Evolutionary conservation across 2,329 filamentous ascomycete genomes (phyloP), one percentile per base, ranked within the genome.

Genomic region (Phyllosticta capitalensis): DNA sequence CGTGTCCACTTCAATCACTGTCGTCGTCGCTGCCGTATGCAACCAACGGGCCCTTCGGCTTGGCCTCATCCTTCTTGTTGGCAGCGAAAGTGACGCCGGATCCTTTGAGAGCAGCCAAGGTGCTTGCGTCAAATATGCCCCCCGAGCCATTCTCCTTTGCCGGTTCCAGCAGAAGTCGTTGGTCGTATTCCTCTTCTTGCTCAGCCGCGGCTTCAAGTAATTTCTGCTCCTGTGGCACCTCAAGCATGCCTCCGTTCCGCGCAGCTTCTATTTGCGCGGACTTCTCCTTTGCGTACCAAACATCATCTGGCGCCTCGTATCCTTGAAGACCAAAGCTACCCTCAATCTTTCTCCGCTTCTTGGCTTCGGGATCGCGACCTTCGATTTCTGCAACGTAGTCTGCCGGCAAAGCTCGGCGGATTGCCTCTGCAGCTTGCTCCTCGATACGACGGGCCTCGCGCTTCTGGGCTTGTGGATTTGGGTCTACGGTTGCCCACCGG

Each of bases 341-440:
- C 72, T 96, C 90, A 24, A 96, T 85, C 75, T 90, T 95, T 73
- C 92, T 84, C 67, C 92, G 81, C 77, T 96, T 97, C 69, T 86
- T 82, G 49, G 91, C 88, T 66, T 92, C 90, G 0, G 89, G 89
- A 65, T 96, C 90, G 55, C 89, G 84, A 17, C 94, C 94, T 72
- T 99, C 94, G 54, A 99, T 86, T 77, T 99, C 91, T 0, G 91
- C 90, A 0, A 99, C 86, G 64, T 94, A 97, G 26, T 91, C 90
- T 0, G 88, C 90, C 0, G 94, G 94, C 4, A 99, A 77, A 0
- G 94, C 92, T 64, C 88, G 81, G 19, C 94, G 80, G 60, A 99
- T 90, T 1, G 94, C 95, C 68, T 96, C 94, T 0, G 94, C 94
- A 1, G 94, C 94, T 72, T 99, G 94, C 70, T 99, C 94, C 71